Evolutionary conservation across 257 asterid genomes (phyloP).

Genomic region (Lantana camara): DNA sequence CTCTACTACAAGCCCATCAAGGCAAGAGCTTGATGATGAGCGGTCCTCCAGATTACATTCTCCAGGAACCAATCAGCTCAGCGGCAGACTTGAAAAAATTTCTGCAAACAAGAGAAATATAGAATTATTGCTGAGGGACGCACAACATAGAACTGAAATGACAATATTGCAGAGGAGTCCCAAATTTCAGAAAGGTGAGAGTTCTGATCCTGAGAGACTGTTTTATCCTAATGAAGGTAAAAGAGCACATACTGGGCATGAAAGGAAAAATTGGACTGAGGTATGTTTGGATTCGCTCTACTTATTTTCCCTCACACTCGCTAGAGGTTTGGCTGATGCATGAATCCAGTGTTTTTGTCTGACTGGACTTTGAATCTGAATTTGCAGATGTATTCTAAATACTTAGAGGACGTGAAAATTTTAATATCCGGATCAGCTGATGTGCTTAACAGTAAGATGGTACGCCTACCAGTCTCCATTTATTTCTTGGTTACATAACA

Average conservation of each 20-base stretch:
- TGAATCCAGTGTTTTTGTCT: constrained; percentile 25
- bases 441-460: constrained; percentile 46
- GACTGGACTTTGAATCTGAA: constrained; percentile 32
- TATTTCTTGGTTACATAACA: constrained; percentile 16
- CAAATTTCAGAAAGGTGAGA: constrained; percentile 57
- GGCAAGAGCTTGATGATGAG: constrained; percentile 35
- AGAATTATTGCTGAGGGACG: constrained; percentile 42
- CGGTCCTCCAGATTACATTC: constrained; percentile 34
- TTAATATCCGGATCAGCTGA: constrained; percentile 44
- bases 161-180: constrained; percentile 51
- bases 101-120: constrained; percentile 58
- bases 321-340: constrained; percentile 6
- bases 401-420: constrained; percentile 52
- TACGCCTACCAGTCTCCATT: constrained; percentile 32
- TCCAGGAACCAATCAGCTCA: constrained; percentile 41
- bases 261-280: constrained; percentile 57
- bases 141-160: constrained; percentile 40
- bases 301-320: constrained; percentile 22
- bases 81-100: constrained; percentile 32
- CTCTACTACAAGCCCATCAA: constrained; percentile 43
- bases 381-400: constrained; percentile 68
- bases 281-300: constrained; percentile 50
- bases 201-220: constrained; percentile 28
- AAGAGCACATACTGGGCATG: constrained; percentile 35
- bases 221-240: constrained; percentile 38